These are phyloP conservation scores for Cyberlindnera samutprakarnensis DNA, from an alignment of 805 yeast genomes.

Conservation along the genomic window DNA sequence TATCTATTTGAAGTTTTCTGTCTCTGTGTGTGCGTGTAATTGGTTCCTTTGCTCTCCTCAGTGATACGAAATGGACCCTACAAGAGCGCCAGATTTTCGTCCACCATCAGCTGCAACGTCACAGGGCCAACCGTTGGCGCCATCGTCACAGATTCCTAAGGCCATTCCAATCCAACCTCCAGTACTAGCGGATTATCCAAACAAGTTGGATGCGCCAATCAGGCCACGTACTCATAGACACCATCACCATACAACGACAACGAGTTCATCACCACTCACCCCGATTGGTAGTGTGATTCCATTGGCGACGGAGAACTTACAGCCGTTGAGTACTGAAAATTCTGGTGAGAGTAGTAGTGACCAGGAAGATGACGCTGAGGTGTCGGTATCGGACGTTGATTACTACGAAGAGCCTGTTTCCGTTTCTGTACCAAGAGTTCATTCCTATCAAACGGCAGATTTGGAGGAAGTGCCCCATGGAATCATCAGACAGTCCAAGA, in stretches of 20 bases:
- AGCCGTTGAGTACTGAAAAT: slow-evolving; percentile 41
- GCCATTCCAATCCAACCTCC: slow-evolving; percentile 71
- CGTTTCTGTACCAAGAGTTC: slow-evolving; percentile 24
- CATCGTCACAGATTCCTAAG: slow-evolving; percentile 62
- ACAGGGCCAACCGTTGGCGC: slow-evolving; percentile 54
- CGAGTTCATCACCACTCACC: slow-evolving; percentile 9
- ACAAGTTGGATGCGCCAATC: slow-evolving; percentile 68
- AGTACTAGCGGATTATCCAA: slow-evolving; percentile 68
- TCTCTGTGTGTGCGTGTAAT: too few species aligned
- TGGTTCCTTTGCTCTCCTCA: too few species aligned
- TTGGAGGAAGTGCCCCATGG: slow-evolving; percentile 97
- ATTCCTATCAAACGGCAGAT: slow-evolving; percentile 69
- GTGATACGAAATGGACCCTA: slow-evolving; percentile 70
- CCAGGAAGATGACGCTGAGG: slow-evolving; percentile 6
- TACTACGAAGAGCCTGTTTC: slow-evolving; percentile 12
- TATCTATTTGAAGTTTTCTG: too few species aligned
- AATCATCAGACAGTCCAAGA: slow-evolving; percentile 76
- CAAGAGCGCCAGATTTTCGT: slow-evolving; percentile 81
- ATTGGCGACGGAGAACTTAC: slow-evolving; percentile 49
- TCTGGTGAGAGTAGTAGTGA: slow-evolving; percentile 29
- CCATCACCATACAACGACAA: slow-evolving; percentile 12
- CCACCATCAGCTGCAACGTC: slow-evolving; percentile 59
- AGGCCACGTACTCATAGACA: slow-evolving; percentile 33
- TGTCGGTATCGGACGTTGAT: slow-evolving; percentile 6
- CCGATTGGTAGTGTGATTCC: slow-evolving; percentile 33